Base-by-base conservation (phyloP, 306 rosid species). In the Trifolium dubium region DNA sequence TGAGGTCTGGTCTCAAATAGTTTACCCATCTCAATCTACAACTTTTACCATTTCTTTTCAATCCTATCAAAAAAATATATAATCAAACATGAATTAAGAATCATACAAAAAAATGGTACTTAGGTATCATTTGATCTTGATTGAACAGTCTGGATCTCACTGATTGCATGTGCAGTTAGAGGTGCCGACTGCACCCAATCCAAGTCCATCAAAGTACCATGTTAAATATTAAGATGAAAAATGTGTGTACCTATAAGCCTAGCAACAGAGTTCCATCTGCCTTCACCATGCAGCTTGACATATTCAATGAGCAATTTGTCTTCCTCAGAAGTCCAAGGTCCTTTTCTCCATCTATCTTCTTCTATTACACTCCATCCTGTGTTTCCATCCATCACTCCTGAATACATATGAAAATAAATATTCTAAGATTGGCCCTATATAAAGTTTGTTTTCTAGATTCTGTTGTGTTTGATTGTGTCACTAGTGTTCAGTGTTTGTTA, bases 251-350 rank as follows among this genome's bases (percentile, higher is more conserved):
- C 99, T 79, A 96, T 83, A 85, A 90, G 95, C 56, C 89, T 89
- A 59, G 98, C 82, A 17, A 94, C 98, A 71, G 98, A 94, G 81
- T 90, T 94, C 99, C 99, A 94, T 86, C 99, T 86, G 8, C 99
- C 99, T 83, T 94, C 99, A 64, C 99, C 99, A 81, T 92, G 92
- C 12, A 87, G 30, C 67, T 84, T 83, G 53, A 94, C 98, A 89
- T 94, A 92, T 53, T 94, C 85, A 79, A 85, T 85, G 18, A 94
- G 96, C 83, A 92, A 77, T 69, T 88, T 79, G 81, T 94, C 98
- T 73, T 94, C 99, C 61, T 92, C 96, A 76, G 90, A 76, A 82
- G 98, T 94, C 99, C 99, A 94, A 65, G 99, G 99, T 15, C 99
- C 99, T 82, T 94, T 94, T 66, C 99, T 88, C 96, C 99, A 94